These are phyloP conservation scores for Cadophora malorum DNA, from an alignment of 2,329 filamentous ascomycete species.

Conservation along the genomic window DNA sequence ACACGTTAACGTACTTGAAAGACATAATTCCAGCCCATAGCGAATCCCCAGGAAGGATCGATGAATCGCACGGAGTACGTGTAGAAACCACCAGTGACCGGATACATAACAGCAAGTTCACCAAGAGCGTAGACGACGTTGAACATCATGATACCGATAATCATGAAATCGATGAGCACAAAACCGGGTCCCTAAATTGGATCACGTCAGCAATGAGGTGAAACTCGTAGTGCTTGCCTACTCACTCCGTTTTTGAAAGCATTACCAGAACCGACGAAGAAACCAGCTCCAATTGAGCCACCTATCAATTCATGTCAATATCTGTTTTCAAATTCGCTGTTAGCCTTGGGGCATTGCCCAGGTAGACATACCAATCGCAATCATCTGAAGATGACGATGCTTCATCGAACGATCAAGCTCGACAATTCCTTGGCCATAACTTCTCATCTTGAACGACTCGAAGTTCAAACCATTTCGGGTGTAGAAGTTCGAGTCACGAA, in stretches of 20 bases:
- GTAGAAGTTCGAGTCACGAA: conserved; percentile 18
- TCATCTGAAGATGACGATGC: conserved; percentile 61
- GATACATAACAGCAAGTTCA: conserved; percentile 26
- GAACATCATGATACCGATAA: conserved; percentile 25
- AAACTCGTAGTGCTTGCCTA: neutral
- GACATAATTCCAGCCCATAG: conserved; percentile 25
- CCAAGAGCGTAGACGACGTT: conserved; percentile 24
- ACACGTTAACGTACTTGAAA: conserved; percentile 7
- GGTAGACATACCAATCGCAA: conserved; percentile 63
- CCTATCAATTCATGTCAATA: conserved; percentile 2
- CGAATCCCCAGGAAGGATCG: conserved; percentile 24
- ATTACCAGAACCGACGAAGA: conserved; percentile 24
- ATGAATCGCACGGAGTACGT: conserved; percentile 22
- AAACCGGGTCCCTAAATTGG: conserved; percentile 14
- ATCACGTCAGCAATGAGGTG: neutral
- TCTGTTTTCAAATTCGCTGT: neutral
- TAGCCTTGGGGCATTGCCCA: neutral
- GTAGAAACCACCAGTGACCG: conserved; percentile 22
- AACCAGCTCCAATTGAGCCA: conserved; percentile 25
- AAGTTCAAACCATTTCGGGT: conserved; percentile 23
- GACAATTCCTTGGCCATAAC: conserved; percentile 19
- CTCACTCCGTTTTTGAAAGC: conserved; percentile 23
- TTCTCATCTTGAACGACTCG: conserved; percentile 23
- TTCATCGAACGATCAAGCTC: conserved; percentile 43
- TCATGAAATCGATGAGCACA: conserved; percentile 25